phyloP scores from a whole-genome alignment of 164 flowering plant species.

The Magnolia kwangsiensis region DNA sequence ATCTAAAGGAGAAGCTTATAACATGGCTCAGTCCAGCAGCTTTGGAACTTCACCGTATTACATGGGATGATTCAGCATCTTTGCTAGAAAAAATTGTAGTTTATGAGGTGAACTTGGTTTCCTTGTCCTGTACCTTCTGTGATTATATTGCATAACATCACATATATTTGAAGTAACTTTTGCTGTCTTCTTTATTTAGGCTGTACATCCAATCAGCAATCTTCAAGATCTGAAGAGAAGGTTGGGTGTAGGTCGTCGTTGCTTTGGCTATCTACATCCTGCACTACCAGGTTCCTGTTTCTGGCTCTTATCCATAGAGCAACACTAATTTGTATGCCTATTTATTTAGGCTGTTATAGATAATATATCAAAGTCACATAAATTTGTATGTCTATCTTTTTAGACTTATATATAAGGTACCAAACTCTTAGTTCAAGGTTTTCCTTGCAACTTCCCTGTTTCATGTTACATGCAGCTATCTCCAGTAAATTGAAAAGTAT shows the following conservation, averaged over 20 bases:
- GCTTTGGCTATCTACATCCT: conserved; percentile 93
- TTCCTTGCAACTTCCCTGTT: too few relatives aligned
- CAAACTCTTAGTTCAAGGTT: neutral
- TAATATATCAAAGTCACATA: too few relatives aligned
- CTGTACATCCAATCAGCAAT: conserved; percentile 95
- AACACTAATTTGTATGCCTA: neutral
- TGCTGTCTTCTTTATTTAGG: conserved; percentile 39
- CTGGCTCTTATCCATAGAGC: neutral
- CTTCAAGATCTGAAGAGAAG: conserved; percentile 91
- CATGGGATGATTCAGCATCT: conserved; percentile 98
- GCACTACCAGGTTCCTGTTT: conserved; percentile 68
- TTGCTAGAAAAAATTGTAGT: conserved; percentile 93
- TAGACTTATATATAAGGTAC: neutral
- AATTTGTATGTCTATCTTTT: neutral
- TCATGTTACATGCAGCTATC: too few relatives aligned
- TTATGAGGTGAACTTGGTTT: conserved; percentile 51
- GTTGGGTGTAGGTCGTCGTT: conserved; percentile 88
- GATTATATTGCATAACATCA: neutral
- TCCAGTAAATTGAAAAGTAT: too few relatives aligned
- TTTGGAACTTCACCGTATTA: conserved; percentile 82
- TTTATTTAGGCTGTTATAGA: neutral
- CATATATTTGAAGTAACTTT: neutral
- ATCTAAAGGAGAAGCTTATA: conserved; percentile 77
- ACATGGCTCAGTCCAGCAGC: conserved; percentile 98
- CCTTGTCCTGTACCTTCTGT: neutral